Base-by-base conservation (phyloP, 306 rosid genomes). In the Trifolium subterraneum region DNA sequence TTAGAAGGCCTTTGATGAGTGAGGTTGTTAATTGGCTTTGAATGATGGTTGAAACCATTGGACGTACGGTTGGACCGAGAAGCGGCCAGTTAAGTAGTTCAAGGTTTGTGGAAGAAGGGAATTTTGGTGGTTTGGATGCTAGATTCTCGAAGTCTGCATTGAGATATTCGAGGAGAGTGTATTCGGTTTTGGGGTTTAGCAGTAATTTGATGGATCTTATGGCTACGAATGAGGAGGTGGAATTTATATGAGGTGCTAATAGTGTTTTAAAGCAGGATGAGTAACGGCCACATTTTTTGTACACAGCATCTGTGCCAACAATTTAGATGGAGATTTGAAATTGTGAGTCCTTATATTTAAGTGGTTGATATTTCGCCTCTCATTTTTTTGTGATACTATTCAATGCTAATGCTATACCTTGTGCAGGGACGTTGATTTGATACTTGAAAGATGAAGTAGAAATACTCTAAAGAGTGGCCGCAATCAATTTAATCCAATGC, bases 201-300 rank as follows among this genome's bases (percentile, higher is more conserved):
- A 88, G 85, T 79, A 94, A 94, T 67, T 84, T 94, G 84, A 94
- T 87, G 99, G 97, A 94, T 70, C 96, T 94, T 44, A 90, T 94
- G 99, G 96, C 92, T 62, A 75, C 82, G 25, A 67, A 84, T 27
- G 97, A 94, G 70, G 91, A 85, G 71, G 76, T 85, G 3, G 90
- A 85, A 1, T 77, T 81, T 55, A 48, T 70, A 25, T 82, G 73
- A 45, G 89, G 83, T 1, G 18, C 9, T 38, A 79, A 29, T n/a
- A 83, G 82, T 60, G 85, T 74, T 29, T 80, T 88, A 8, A 82
- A 77, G 71, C 84, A 72, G 14, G 81, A 87, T 64, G 82, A 1
- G 29, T 25, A 29, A 29, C 4, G 33, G 33, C 33, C 33, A 29
- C 33, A 29, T 29, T 29, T 29, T 29, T 29, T 29, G 33, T 29